Percentiles rank a stretch among this genome's conserved stretches.
Conservation (phyloP, 2,329 filamentous ascomycete species). For the Fusarium globosum region DNA sequence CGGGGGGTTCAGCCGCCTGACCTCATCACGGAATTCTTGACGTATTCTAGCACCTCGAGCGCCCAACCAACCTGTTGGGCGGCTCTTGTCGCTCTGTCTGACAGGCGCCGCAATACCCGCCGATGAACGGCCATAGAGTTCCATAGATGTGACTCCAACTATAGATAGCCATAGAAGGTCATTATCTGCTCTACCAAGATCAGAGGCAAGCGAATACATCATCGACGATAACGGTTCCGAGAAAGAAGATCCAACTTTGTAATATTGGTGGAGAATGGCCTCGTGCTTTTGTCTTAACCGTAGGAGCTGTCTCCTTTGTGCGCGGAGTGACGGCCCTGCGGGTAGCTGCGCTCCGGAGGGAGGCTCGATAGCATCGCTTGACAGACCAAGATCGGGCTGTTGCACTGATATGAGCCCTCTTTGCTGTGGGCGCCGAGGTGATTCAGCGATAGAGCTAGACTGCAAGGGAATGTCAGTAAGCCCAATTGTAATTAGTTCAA, state of each 20-base stretch:
- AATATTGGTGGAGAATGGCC: slow-evolving; percentile 80
- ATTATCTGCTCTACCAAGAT: slow-evolving; percentile 95
- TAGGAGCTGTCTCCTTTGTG: slow-evolving; percentile 77
- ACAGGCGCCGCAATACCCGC: slow-evolving; percentile 77
- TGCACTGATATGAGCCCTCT: slow-evolving; percentile 69
- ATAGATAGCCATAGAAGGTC: slow-evolving; percentile 95
- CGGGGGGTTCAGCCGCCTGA: slow-evolving; percentile 89
- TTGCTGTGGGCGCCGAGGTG: slow-evolving; percentile 69
- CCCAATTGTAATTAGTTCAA: background rate
- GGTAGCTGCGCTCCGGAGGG: slow-evolving; percentile 69
- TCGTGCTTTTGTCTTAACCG: slow-evolving; percentile 83
- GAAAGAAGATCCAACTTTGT: slow-evolving; percentile 87
- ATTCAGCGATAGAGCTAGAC: slow-evolving; percentile 74
- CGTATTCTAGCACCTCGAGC: slow-evolving; percentile 85
- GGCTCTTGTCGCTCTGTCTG: slow-evolving; percentile 65
- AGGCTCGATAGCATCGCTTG: slow-evolving; percentile 62
- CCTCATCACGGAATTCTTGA: slow-evolving; percentile 90
- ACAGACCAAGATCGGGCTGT: slow-evolving; percentile 58
- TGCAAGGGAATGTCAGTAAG: slow-evolving; percentile 47
- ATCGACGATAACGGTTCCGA: slow-evolving; percentile 95
- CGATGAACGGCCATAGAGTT: slow-evolving; percentile 88
- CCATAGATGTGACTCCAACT: slow-evolving; percentile 93
- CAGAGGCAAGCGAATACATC: slow-evolving; percentile 93
- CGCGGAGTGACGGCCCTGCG: slow-evolving; percentile 75
- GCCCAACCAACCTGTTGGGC: slow-evolving; percentile 80